Conservation (phyloP, 306 rosid species). For the Casuarina glauca region DNA sequence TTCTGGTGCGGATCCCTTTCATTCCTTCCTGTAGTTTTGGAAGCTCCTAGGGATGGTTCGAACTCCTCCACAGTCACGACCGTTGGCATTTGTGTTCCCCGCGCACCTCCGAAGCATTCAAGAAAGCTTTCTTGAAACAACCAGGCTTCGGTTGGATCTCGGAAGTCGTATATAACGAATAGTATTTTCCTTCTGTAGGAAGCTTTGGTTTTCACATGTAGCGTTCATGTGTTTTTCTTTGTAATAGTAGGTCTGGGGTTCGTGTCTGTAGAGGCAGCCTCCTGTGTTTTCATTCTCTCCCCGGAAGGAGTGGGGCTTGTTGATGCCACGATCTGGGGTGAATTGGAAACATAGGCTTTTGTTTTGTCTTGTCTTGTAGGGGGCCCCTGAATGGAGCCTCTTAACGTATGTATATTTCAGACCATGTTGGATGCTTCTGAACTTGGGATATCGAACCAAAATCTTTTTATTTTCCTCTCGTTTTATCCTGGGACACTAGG, state of each 20-base stretch:
- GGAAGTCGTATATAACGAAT: not conserved
- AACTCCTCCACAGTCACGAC: not conserved
- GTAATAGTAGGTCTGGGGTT: not conserved
- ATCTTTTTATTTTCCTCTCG: no score
- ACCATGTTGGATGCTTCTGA: no score
- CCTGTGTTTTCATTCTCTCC: conserved; percentile 56
- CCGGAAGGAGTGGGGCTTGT: conserved; percentile 15
- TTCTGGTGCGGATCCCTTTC: conserved; percentile 44
- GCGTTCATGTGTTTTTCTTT: not conserved
- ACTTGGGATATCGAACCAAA: no score
- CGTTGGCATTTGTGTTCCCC: conserved; percentile 24
- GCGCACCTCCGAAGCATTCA: conserved; percentile 16
- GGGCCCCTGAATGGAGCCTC: not conserved
- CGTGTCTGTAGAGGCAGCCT: not conserved
- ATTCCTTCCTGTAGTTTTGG: conserved; percentile 37
- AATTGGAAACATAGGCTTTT: conserved; percentile 45
- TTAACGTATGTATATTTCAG: no score
- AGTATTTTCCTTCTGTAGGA: not conserved
- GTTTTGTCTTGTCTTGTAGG: not conserved
- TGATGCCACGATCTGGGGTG: conserved; percentile 30
- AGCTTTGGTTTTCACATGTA: not conserved
- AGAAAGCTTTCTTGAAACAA: not conserved
- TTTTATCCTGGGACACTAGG: no score
- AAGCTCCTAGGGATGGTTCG: conserved; percentile 43
- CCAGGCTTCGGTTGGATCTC: not conserved